These are phyloP conservation scores for Alternaria tenuissima DNA, from an alignment of 2,329 filamentous ascomycete genomes.

Conservation along the genomic window DNA sequence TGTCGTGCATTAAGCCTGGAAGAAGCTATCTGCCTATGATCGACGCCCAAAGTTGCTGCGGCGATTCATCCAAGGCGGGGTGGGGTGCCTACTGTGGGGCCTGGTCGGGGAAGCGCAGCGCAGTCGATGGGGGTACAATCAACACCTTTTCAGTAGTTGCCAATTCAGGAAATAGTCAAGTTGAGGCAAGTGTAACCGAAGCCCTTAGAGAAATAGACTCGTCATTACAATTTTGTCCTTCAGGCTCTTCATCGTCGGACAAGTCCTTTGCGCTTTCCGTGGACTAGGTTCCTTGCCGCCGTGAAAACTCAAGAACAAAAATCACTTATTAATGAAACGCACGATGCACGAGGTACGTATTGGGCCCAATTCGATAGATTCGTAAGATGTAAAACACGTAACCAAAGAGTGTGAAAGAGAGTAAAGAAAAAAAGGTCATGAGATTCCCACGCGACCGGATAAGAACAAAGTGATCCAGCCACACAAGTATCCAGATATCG, in stretches of 20 bases:
- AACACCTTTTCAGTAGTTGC: not conserved
- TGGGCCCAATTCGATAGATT: not conserved
- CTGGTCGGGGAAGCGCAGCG: not conserved
- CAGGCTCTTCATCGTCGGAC: too few species aligned
- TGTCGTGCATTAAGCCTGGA: not conserved
- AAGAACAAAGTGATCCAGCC: constrained; percentile 11
- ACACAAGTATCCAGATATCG: not conserved
- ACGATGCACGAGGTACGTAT: not conserved
- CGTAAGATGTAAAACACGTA: constrained; percentile 1
- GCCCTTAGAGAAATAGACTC: too few species aligned
- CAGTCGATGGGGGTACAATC: not conserved
- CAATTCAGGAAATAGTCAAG: not conserved
- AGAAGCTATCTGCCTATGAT: not conserved
- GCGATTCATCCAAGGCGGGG: not conserved
- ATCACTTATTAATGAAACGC: not conserved
- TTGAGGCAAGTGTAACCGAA: not conserved
- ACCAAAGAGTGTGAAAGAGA: not conserved
- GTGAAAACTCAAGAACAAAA: not conserved
- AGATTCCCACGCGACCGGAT: not conserved
- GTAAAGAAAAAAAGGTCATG: not conserved
- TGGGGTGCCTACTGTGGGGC: not conserved
- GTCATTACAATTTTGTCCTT: too few species aligned
- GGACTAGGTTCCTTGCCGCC: not conserved
- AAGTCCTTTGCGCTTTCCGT: too few species aligned
- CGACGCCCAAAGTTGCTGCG: not conserved